A percentile compares a stretch with the other conserved stretches of the same genome.
Conservation (phyloP, 2,329 filamentous ascomycete genomes). For the Sarocladium kiliense region DNA sequence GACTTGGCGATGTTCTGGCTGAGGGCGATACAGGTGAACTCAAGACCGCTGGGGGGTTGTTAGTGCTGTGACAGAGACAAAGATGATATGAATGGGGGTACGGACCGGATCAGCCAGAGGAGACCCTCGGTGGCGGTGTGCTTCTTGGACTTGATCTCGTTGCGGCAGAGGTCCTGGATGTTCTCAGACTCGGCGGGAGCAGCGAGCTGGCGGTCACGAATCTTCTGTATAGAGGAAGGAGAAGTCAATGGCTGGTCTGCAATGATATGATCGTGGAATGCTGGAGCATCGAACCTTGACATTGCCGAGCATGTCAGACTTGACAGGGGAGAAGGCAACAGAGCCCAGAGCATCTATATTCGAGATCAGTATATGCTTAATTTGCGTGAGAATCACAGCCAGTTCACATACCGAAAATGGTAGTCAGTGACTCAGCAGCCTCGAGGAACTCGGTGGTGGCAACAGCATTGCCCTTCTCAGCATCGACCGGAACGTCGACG, state of each 20-base stretch:
- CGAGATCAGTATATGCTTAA: not conserved
- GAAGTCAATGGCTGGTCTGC: conserved; percentile 14
- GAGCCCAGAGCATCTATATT: conserved; percentile 55
- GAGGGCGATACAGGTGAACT: conserved; percentile 86
- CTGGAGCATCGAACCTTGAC: conserved; percentile 62
- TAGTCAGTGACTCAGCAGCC: conserved; percentile 79
- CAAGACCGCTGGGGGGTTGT: conserved; percentile 65
- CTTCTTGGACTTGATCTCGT: conserved; percentile 87
- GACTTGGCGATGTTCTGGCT: conserved; percentile 67
- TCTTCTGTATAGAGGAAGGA: conserved; percentile 57
- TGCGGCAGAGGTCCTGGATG: conserved; percentile 77
- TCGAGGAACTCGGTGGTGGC: conserved; percentile 84
- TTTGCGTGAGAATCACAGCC: too few species aligned
- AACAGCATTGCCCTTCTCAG: conserved; percentile 70
- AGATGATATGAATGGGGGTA: not conserved
- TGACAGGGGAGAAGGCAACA: conserved; percentile 83
- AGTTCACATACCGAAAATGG: conserved; percentile 67
- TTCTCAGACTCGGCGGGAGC: conserved; percentile 75
- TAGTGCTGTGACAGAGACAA: not conserved
- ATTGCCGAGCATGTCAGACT: conserved; percentile 86
- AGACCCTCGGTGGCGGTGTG: conserved; percentile 85
- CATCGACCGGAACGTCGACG: conserved; percentile 71
- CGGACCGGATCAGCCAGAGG: conserved; percentile 83
- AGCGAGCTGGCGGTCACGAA: conserved; percentile 75
- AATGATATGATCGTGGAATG: not conserved